These are phyloP conservation scores for Penstemon barbatus DNA, from an alignment of 257 asterid genomes.

Conservation along the genomic window DNA sequence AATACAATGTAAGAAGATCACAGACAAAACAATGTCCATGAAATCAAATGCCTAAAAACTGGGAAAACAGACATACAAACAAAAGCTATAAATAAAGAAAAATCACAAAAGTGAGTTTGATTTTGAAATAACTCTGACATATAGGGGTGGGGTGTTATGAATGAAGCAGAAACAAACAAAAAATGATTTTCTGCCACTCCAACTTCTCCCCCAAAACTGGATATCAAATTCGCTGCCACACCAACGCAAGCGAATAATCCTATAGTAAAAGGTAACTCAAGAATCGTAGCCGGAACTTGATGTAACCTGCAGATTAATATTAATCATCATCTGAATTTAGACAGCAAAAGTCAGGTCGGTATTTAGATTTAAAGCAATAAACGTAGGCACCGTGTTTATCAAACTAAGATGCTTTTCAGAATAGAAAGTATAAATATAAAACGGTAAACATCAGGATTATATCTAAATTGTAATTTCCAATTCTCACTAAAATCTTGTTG, in stretches of 20 bases:
- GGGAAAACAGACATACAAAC: background rate
- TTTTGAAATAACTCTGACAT: slow-evolving; percentile 8
- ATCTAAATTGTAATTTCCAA: too few relatives aligned
- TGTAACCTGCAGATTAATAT: slow-evolving; percentile 33
- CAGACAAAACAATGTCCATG: background rate
- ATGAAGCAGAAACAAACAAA: slow-evolving; percentile 44
- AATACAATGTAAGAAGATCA: too few relatives aligned
- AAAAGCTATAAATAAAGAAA: slow-evolving; percentile 3
- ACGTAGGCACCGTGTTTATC: too few relatives aligned
- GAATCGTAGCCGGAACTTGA: slow-evolving; percentile 28
- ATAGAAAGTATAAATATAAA: too few relatives aligned
- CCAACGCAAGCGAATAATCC: too few relatives aligned
- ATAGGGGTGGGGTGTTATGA: slow-evolving; percentile 26
- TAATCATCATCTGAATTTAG: slow-evolving; percentile 21
- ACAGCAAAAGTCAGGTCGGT: too few relatives aligned
- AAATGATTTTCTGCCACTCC: slow-evolving; percentile 44
- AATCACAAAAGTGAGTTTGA: background rate
- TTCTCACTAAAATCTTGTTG: too few relatives aligned
- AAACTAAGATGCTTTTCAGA: too few relatives aligned
- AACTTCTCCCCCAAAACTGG: slow-evolving; percentile 19
- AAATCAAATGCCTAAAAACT: too few relatives aligned
- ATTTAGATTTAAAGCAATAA: too few relatives aligned
- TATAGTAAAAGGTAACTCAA: background rate
- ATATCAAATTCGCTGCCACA: too few relatives aligned
- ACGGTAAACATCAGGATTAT: too few relatives aligned